Base-by-base conservation (phyloP, 192 early-diverging fungal genomes). In the Coemansia sp. region DNA sequence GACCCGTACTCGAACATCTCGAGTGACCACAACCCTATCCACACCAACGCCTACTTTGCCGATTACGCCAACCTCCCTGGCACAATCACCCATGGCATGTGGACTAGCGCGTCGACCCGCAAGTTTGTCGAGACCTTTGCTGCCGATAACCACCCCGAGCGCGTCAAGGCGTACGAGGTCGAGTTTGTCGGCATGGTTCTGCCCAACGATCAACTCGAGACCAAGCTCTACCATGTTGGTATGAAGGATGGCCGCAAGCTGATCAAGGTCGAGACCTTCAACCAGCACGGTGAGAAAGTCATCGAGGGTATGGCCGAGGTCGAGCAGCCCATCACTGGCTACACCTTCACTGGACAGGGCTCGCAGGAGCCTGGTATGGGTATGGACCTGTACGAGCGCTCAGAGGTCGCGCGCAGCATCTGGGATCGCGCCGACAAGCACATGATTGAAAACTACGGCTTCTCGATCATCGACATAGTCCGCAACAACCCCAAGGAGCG, bases 31-130 rank as follows among this genome's bases (percentile, higher is more conserved):
- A 97, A 97, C 68, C 94, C 94, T 37, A 97, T 97, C 69, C 94
- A 97, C 80, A 89, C 90, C 54, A 93, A 93, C 82, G 83, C 87
- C 42, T 94, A 90, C 84, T 94, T 97, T 83, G 87, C 92, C 60
- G 88, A 90, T 56, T 72, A 92, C 20, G 91, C 92, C 23, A 79
- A 83, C 42, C 84, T 97, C 37, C 91, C 94, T 22, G 91, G 89
- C 44, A 92, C 92, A 25, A 97, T 97, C 55, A 93, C 92, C 25
- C 94, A 97, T 76, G 94, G 94, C 44, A 97, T 97, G 94, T 97
- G 92, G 92, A 97, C 92, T 40, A 85, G 82, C 55, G 94, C 94
- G 5, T 85, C 91, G 14, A 91, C 92, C 40, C 86, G 94, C 60
- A 92, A 91, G 83, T 94, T 93, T 77, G 91, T 97, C 39, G 94